phyloP scores from a whole-genome alignment of 305 asterid species.

The Fraxinus baroniana region DNA sequence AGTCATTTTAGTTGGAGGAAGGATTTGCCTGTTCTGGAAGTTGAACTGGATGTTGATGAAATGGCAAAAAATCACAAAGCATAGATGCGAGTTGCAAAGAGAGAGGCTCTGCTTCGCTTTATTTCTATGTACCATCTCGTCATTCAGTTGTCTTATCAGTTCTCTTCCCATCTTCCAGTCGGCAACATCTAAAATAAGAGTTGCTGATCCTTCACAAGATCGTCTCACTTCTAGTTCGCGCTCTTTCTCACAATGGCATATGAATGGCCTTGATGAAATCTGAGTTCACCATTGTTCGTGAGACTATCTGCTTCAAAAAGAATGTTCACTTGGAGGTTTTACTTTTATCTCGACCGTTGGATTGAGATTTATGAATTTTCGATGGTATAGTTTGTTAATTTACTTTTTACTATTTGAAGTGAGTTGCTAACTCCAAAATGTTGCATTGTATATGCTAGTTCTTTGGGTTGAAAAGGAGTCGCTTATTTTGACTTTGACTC shows the following conservation, averaged over 20 bases:
- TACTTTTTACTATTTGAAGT: not conserved
- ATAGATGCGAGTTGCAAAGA: slow-evolving; percentile 24
- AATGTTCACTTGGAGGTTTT: not conserved
- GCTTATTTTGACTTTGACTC: not conserved
- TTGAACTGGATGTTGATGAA: slow-evolving; percentile 83
- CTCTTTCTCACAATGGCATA: not conserved
- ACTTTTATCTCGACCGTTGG: not conserved
- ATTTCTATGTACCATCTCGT: not conserved
- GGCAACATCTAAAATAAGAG: not conserved
- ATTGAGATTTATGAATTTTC: not conserved
- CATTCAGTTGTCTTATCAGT: slow-evolving; percentile 17
- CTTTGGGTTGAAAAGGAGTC: not conserved
- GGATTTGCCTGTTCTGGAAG: slow-evolving; percentile 72
- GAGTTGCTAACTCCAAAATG: not conserved
- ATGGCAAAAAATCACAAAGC: slow-evolving; percentile 69
- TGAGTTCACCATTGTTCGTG: not conserved
- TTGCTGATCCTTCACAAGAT: not conserved
- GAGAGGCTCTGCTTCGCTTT: slow-evolving; percentile 11
- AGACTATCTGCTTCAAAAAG: not conserved
- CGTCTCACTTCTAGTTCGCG: not conserved
- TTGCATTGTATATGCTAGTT: not conserved
- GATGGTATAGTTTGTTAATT: not conserved
- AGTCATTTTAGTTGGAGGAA: slow-evolving; percentile 44
- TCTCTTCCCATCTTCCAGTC: not conserved
- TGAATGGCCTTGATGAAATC: not conserved